Evolutionary conservation across 345 rosid genomes (phyloP).

Genomic region (Barbarea vulgaris): DNA sequence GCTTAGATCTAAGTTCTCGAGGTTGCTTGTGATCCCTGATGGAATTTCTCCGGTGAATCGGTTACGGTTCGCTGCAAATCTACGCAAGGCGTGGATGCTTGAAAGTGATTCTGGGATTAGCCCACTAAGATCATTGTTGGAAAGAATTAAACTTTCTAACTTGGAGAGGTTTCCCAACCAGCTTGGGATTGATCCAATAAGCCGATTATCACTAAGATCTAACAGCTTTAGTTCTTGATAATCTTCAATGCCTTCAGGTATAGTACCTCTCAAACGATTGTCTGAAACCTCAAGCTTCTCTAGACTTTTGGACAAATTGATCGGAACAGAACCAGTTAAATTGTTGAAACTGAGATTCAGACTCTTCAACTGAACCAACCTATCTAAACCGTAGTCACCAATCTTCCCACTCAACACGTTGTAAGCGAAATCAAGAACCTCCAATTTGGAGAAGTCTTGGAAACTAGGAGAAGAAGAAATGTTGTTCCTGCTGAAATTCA

Average conservation of each 20-base stretch:
- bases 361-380: slow-evolving; percentile 48
- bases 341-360: slow-evolving; percentile 51
- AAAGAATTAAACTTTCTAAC: slow-evolving; percentile 54
- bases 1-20: slow-evolving; percentile 61
- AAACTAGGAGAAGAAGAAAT: slow-evolving; percentile 54
- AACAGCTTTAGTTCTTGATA: slow-evolving; percentile 46
- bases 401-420: slow-evolving; percentile 46
- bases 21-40: slow-evolving; percentile 47
- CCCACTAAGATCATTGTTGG: slow-evolving; percentile 51
- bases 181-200: slow-evolving; percentile 55
- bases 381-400: slow-evolving; percentile 47
- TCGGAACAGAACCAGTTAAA: slow-evolving; percentile 53
- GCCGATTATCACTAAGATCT: slow-evolving; percentile 58
- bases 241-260: slow-evolving; percentile 49
- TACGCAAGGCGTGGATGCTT: slow-evolving; percentile 43
- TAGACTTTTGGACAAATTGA: slow-evolving; percentile 41
- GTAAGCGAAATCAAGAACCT: slow-evolving; percentile 61
- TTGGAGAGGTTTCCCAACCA: slow-evolving; percentile 53
- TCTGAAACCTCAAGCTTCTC: slow-evolving; percentile 55
- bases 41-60: slow-evolving; percentile 54
- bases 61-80: slow-evolving; percentile 71
- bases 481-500: slow-evolving; percentile 59
- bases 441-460: slow-evolving; percentile 51
- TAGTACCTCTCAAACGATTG: slow-evolving; percentile 45
- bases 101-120: slow-evolving; percentile 52